These are phyloP conservation scores for Aspergillus fructus DNA, from an alignment of 2,329 filamentous ascomycete genomes.

Conservation along the genomic window DNA sequence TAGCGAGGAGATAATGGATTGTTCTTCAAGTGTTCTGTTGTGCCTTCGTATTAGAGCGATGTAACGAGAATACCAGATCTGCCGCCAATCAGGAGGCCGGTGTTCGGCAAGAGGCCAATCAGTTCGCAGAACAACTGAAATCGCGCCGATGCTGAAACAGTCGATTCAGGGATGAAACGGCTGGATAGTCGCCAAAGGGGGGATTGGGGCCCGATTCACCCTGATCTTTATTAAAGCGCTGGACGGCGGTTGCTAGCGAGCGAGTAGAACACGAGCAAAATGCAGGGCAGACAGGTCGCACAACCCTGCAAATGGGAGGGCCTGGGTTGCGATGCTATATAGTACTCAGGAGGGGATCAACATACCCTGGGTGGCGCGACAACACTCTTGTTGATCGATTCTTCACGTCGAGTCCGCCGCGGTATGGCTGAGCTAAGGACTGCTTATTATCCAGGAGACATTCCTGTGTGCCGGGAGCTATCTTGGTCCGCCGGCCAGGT, in stretches of 20 bases:
- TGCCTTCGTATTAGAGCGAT: background rate
- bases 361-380: conserved; percentile 7
- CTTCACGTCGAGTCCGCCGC: background rate
- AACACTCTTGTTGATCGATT: background rate
- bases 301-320: background rate
- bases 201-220: conserved; percentile 8
- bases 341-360: conserved; percentile 2
- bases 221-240: conserved; percentile 1
- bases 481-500: background rate
- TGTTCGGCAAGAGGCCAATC: background rate
- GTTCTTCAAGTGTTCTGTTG: background rate
- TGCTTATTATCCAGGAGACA: background rate
- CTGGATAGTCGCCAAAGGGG: background rate
- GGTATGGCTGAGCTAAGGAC: background rate
- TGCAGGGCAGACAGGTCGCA: background rate
- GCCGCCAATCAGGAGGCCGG: conserved; percentile 7
- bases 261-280: conserved; percentile 3
- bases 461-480: conserved; percentile 6
- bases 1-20: conserved; percentile 4
- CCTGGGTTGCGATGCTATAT: background rate
- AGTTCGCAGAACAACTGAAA: background rate
- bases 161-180: conserved; percentile 11
- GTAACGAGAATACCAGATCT: conserved; percentile 5
- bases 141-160: conserved; percentile 9
- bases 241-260: background rate